Conservation (phyloP, 345 rosid species). For the Nephelium lappaceum region DNA sequence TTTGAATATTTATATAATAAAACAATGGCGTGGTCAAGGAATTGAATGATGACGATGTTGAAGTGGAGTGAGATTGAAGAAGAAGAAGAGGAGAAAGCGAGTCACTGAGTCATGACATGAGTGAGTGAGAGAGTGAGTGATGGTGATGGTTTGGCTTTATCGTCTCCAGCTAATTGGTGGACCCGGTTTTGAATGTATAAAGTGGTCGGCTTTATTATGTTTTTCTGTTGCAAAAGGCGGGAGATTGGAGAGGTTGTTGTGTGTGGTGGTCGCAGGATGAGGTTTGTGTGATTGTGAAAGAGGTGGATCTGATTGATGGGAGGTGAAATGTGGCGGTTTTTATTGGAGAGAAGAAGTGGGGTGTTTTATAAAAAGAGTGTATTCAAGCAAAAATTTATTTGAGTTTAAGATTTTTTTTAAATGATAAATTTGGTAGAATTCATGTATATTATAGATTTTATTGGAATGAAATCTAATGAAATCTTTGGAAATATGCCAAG, state of each 20-base stretch:
- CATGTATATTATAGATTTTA: too few relatives aligned
- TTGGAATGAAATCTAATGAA: too few relatives aligned
- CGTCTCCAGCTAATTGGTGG: constrained; percentile 23
- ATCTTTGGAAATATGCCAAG: too few relatives aligned
- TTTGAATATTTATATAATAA: not conserved
- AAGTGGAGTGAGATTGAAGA: not conserved
- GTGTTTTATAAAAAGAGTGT: too few relatives aligned
- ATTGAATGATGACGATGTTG: constrained; percentile 5
- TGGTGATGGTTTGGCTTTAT: constrained; percentile 5
- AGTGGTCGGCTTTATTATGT: not conserved
- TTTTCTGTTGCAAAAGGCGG: not conserved
- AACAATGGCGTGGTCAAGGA: not conserved
- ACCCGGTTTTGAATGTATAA: constrained; percentile 6
- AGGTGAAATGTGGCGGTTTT: not conserved
- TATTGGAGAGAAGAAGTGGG: not conserved
- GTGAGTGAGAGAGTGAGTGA: not conserved
- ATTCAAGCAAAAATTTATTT: too few relatives aligned
- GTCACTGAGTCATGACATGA: too few relatives aligned
- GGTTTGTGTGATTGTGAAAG: not conserved
- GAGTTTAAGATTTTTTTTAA: too few relatives aligned
- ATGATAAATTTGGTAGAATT: too few relatives aligned
- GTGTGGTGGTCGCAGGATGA: not conserved
- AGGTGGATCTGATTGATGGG: not conserved
- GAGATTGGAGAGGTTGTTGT: not conserved
- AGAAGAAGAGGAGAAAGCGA: not conserved